These are phyloP conservation scores for Exophiala sp. DNA, from an alignment of 2,329 filamentous ascomycete genomes.

Conservation along the genomic window DNA sequence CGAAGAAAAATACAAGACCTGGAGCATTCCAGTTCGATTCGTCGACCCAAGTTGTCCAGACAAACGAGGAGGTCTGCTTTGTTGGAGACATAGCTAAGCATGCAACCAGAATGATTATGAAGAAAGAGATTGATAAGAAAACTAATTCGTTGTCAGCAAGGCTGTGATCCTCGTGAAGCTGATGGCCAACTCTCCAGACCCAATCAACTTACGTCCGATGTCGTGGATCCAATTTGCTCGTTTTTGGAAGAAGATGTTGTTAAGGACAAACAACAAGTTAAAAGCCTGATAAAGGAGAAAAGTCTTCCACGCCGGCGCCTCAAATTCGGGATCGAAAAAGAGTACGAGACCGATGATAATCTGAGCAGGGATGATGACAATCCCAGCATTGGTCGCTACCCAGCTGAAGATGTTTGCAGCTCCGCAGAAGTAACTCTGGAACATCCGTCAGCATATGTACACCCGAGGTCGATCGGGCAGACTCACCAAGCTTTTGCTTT, in stretches of 20 bases:
- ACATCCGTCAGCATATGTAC: neutral
- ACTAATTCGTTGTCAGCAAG: neutral
- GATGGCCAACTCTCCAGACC: too few relatives aligned
- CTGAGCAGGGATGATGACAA: constrained; percentile 29
- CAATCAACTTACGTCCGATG: constrained; percentile 19
- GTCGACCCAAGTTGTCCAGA: constrained; percentile 19
- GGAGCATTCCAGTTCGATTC: constrained; percentile 13
- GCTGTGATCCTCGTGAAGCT: too few relatives aligned
- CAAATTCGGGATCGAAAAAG: constrained; percentile 23
- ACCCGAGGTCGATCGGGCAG: neutral
- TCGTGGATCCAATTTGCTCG: constrained; percentile 12
- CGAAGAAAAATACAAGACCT: constrained; percentile 36
- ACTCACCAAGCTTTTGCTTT: neutral
- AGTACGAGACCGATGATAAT: constrained; percentile 25
- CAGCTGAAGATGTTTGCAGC: constrained; percentile 29
- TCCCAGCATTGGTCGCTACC: constrained; percentile 28
- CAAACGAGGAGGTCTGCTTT: constrained; percentile 4
- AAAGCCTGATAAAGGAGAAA: constrained; percentile 27
- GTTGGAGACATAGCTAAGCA: constrained; percentile 4
- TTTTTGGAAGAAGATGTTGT: constrained; percentile 26
- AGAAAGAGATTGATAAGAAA: constrained; percentile 26
- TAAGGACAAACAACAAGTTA: constrained; percentile 20
- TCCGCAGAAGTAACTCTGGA: constrained; percentile 30
- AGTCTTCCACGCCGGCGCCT: constrained; percentile 24
- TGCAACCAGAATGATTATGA: constrained; percentile 31